A percentile compares a stretch with the other conserved stretches of the same genome.
phyloP scores from a whole-genome alignment of 495 filamentous ascomycete species.

The Aspergillus haitiensis region DNA sequence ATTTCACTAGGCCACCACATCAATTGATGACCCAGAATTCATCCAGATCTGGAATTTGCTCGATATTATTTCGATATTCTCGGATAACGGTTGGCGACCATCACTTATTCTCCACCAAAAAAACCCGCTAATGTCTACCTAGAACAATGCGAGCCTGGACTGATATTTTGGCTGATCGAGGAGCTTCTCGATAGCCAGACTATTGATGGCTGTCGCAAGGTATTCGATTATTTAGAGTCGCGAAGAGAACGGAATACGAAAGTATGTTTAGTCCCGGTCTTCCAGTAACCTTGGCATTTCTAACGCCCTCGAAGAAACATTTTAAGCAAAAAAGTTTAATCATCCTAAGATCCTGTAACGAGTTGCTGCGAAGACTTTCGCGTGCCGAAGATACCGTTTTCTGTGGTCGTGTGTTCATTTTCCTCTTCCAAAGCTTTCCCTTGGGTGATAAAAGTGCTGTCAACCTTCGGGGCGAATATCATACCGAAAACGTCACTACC shows the following conservation, averaged over 20 bases:
- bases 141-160: slow-evolving; percentile 80
- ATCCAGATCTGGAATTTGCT: slow-evolving; percentile 89
- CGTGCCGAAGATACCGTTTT: slow-evolving; percentile 95
- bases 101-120: neutral
- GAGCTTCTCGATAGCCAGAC: slow-evolving; percentile 96
- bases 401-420: slow-evolving; percentile 95
- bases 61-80: slow-evolving; percentile 82
- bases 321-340: slow-evolving; percentile 82
- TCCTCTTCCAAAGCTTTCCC: slow-evolving; percentile 95
- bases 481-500: slow-evolving; percentile 89
- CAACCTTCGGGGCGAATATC: slow-evolving; percentile 93
- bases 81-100: slow-evolving; percentile 63
- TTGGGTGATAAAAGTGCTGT: slow-evolving; percentile 95
- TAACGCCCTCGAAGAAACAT: slow-evolving; percentile 56
- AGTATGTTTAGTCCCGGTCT: slow-evolving; percentile 33
- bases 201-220: slow-evolving; percentile 80
- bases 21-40: slow-evolving; percentile 73
- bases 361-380: slow-evolving; percentile 85
- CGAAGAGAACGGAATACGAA: slow-evolving; percentile 81
- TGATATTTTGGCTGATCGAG: slow-evolving; percentile 88
- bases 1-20: slow-evolving; percentile 56
- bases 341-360: slow-evolving; percentile 90
- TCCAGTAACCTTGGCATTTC: neutral
- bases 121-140: slow-evolving; percentile 28
- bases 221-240: slow-evolving; percentile 94